These are phyloP conservation scores for Crucihimalaya himalaica DNA, from an alignment of 345 rosid genomes.

Conservation along the genomic window DNA sequence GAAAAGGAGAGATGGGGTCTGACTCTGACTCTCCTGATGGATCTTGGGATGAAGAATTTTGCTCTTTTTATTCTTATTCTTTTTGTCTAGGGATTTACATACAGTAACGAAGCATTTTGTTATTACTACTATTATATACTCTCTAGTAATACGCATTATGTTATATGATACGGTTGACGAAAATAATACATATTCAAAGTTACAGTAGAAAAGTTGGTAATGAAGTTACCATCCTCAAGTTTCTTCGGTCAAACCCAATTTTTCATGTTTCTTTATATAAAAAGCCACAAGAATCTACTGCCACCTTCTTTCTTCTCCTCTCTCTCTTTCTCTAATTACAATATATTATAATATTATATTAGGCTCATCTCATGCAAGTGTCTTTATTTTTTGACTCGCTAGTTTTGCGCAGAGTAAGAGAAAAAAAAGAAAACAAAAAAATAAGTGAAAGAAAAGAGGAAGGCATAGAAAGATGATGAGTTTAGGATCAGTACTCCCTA, in stretches of 20 bases:
- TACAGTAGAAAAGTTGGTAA: constrained; percentile 30
- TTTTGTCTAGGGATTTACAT: constrained; percentile 58
- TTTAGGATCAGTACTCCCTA: constrained; percentile 37
- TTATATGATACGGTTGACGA: constrained; percentile 26
- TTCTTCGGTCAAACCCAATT: constrained; percentile 51
- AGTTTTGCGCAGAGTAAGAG: constrained; percentile 35
- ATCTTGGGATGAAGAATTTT: constrained; percentile 64
- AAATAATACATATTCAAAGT: background rate
- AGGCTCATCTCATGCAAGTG: constrained; percentile 52
- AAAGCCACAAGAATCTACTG: constrained; percentile 33
- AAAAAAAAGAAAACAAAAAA: background rate
- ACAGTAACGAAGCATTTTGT: constrained; percentile 33
- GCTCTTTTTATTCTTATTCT: constrained; percentile 52
- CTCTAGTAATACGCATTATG: constrained; percentile 15
- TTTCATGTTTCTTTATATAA: constrained; percentile 28
- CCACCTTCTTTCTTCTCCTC: constrained; percentile 18
- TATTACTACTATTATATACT: constrained; percentile 34
- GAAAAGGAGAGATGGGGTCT: constrained; percentile 45
- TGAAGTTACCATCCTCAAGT: constrained; percentile 35
- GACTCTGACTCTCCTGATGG: constrained; percentile 52
- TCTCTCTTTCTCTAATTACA: constrained; percentile 24
- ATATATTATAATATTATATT: background rate
- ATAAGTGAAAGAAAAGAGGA: constrained; percentile 46
- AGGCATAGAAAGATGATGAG: constrained; percentile 71
- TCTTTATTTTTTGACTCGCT: constrained; percentile 33